These are phyloP conservation scores for Eudorina sp. DNA, from an alignment of 139 green algal species.

Conservation along the genomic window DNA sequence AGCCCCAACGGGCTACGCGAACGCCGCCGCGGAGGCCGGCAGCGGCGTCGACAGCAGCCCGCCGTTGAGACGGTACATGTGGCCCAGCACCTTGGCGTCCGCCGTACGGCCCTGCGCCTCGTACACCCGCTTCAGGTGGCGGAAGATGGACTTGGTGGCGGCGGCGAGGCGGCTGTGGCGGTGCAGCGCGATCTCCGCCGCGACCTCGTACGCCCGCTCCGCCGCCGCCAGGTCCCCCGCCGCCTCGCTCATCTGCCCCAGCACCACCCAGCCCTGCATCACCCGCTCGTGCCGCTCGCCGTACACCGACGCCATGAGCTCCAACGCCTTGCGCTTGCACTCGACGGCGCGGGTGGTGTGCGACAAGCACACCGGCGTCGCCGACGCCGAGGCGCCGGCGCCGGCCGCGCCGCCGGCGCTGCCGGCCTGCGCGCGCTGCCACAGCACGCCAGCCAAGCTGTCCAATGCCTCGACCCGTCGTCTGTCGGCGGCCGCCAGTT, in stretches of 20 bases:
- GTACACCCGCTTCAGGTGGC: conserved; percentile 36
- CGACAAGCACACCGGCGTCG: neutral
- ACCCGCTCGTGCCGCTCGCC: conserved; percentile 15
- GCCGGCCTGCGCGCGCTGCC: neutral
- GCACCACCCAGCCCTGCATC: conserved; percentile 16
- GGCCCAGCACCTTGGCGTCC: conserved; percentile 31
- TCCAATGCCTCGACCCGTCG: neutral
- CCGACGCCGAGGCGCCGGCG: neutral
- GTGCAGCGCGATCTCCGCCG: conserved; percentile 9
- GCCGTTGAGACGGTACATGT: conserved; percentile 40
- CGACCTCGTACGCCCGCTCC: neutral
- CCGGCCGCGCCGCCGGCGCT: neutral
- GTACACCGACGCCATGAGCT: neutral
- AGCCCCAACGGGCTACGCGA: no score
- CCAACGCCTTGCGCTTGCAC: neutral
- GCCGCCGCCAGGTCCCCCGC: neutral
- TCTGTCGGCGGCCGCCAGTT: conserved; percentile 23
- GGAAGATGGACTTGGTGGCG: conserved; percentile 4
- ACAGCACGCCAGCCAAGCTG: neutral
- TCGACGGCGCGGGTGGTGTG: neutral
- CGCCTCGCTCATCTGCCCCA: conserved; percentile 11
- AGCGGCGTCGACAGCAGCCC: neutral
- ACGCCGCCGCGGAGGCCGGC: no score
- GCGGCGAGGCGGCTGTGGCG: neutral
- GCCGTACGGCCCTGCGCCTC: neutral